These are phyloP conservation scores for Platanus orientalis DNA, from an alignment of 164 flowering plant species.

Conservation along the genomic window DNA sequence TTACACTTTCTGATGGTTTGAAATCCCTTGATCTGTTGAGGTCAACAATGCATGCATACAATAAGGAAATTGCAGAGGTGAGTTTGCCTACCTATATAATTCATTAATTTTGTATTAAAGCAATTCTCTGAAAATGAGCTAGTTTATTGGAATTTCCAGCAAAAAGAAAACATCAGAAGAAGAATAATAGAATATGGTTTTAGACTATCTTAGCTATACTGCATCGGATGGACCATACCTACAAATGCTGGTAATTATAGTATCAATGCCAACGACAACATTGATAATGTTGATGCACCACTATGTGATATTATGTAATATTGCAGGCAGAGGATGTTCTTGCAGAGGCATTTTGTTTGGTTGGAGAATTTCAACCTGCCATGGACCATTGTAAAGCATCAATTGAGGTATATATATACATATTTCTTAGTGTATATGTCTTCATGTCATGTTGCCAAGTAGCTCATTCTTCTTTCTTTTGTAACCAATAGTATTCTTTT, in stretches of 20 bases:
- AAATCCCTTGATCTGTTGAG: constrained; percentile 40
- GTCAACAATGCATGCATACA: constrained; percentile 55
- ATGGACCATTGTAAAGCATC: constrained; percentile 65
- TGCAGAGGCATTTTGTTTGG: constrained; percentile 65
- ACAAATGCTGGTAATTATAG: background rate
- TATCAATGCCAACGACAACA: background rate
- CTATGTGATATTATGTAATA: background rate
- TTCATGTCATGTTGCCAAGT: background rate
- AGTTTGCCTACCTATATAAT: constrained; percentile 14
- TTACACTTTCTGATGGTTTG: constrained; percentile 39
- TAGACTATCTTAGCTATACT: background rate
- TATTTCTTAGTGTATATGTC: background rate
- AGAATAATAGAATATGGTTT: background rate
- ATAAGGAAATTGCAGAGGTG: constrained; percentile 72
- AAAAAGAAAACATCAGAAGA: background rate
- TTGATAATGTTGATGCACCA: background rate
- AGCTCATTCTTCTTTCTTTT: background rate
- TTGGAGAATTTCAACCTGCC: constrained; percentile 51
- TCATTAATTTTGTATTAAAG: background rate
- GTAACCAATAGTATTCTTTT: background rate
- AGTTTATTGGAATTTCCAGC: background rate
- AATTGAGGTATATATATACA: constrained; percentile 52
- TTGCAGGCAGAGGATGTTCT: constrained; percentile 69
- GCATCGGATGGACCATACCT: background rate
- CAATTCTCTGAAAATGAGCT: background rate